A percentile compares a stretch with the other conserved stretches of the same genome.
Conservation (phyloP, 2,329 filamentous ascomycete genomes). For the Colletotrichum sublineola region DNA sequence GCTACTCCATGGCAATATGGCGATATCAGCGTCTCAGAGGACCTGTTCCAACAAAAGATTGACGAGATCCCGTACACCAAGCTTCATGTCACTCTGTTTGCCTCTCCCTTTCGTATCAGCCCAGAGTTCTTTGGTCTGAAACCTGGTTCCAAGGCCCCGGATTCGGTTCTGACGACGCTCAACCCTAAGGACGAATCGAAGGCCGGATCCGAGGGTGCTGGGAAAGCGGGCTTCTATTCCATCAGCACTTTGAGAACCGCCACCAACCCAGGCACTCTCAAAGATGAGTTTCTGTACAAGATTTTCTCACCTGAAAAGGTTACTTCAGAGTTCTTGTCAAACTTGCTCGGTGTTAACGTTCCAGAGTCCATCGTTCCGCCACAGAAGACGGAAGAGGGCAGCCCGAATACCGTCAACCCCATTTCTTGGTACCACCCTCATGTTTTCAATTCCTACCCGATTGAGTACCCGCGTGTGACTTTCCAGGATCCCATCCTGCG, state of each 20-base stretch:
- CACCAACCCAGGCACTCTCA: conserved; percentile 69
- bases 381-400: conserved; percentile 48
- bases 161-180: conserved; percentile 86
- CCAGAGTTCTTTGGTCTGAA: conserved; percentile 79
- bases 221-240: conserved; percentile 85
- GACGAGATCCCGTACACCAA: conserved; percentile 87
- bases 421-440: conserved; percentile 85
- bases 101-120: conserved; percentile 80
- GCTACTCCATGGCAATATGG: conserved; percentile 88
- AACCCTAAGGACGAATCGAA: conserved; percentile 67
- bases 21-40: conserved; percentile 72
- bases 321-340: conserved; percentile 65
- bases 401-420: conserved; percentile 50
- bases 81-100: conserved; percentile 90
- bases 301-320: conserved; percentile 71
- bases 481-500: conserved; percentile 86
- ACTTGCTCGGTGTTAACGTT: conserved; percentile 63
- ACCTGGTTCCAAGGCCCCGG: conserved; percentile 71
- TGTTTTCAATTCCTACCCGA: conserved; percentile 87
- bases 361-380: conserved; percentile 55
- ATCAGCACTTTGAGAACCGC: conserved; percentile 79
- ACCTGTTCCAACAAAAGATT: conserved; percentile 77
- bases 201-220: conserved; percentile 70
- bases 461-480: conserved; percentile 84
- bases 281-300: conserved; percentile 73